Percentiles rank a stretch among this genome's conserved stretches.
phyloP scores from a whole-genome alignment of 148 eudicot genomes.

The Camellia granthamiana region DNA sequence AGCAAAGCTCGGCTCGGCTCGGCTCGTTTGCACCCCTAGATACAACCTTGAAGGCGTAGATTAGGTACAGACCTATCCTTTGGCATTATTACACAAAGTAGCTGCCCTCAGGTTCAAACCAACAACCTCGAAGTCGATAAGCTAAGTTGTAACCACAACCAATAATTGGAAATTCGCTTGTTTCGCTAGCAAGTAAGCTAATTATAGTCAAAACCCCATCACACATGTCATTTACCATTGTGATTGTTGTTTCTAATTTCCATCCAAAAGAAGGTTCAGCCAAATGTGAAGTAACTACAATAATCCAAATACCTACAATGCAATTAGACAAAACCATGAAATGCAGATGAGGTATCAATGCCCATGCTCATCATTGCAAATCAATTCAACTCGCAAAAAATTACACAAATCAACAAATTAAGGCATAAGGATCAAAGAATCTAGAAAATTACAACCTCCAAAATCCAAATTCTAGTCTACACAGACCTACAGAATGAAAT shows the following conservation, averaged over 20 bases:
- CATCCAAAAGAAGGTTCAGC: background rate
- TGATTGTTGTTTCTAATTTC: background rate
- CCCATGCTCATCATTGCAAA: background rate
- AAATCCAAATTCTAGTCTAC: background rate
- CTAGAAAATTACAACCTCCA: background rate
- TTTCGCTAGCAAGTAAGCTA: no score
- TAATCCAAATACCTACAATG: background rate
- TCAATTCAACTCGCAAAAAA: background rate
- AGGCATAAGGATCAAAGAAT: background rate
- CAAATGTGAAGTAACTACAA: background rate
- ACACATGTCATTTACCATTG: no score
- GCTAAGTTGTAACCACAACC: no score
- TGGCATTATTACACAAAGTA: no score
- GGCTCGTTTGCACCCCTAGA: no score
- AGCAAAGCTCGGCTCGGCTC: no score
- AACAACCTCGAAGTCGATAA: no score
- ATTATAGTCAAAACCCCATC: no score
- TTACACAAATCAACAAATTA: background rate
- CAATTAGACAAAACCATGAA: background rate
- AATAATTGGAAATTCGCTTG: no score
- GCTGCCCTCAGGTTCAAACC: no score
- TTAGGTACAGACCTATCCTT: no score
- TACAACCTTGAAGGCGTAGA: no score
- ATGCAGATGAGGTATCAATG: background rate
- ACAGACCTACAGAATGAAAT: background rate